A percentile compares a stretch with the other conserved stretches of the same genome.
Conservation (phyloP, 2,329 filamentous ascomycete genomes). For the Hymenoscyphus repandus region DNA sequence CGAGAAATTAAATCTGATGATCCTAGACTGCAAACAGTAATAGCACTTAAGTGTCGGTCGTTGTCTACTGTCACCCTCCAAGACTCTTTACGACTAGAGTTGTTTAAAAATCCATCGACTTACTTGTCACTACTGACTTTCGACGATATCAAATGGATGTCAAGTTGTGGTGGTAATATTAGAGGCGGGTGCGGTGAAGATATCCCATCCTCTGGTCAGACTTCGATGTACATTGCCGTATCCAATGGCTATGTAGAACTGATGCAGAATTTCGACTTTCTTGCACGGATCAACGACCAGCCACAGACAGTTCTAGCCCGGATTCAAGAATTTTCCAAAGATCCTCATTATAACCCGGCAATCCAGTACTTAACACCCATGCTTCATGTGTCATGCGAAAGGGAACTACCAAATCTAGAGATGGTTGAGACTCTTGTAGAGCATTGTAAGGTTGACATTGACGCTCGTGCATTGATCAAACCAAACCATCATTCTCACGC, state of each 20-base stretch:
- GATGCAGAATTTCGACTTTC: conserved; percentile 2
- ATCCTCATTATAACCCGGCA: neutral
- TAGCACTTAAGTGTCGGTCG: conserved; percentile 2
- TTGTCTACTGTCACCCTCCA: neutral
- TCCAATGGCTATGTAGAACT: conserved; percentile 11
- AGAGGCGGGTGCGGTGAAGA: no score
- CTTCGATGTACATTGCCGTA: conserved; percentile 11
- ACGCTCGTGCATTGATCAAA: conserved; percentile 11
- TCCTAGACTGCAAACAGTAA: conserved; percentile 1
- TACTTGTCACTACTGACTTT: no score
- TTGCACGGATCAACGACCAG: conserved; percentile 8
- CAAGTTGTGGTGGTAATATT: no score
- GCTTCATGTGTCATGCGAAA: conserved; percentile 26
- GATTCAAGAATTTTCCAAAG: neutral
- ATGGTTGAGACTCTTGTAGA: conserved; percentile 32
- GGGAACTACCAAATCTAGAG: conserved; percentile 31
- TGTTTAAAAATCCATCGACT: no score
- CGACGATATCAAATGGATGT: no score
- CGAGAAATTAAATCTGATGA: neutral
- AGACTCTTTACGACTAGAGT: neutral
- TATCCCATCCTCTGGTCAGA: neutral
- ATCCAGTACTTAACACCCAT: conserved; percentile 16
- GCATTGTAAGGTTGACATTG: conserved; percentile 29
- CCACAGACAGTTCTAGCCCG: conserved; percentile 9
- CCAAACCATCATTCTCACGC: conserved; percentile 10